Evolutionary conservation across 352 stramenopile species (phyloP).

Genomic region (Pythium graminicola): DNA sequence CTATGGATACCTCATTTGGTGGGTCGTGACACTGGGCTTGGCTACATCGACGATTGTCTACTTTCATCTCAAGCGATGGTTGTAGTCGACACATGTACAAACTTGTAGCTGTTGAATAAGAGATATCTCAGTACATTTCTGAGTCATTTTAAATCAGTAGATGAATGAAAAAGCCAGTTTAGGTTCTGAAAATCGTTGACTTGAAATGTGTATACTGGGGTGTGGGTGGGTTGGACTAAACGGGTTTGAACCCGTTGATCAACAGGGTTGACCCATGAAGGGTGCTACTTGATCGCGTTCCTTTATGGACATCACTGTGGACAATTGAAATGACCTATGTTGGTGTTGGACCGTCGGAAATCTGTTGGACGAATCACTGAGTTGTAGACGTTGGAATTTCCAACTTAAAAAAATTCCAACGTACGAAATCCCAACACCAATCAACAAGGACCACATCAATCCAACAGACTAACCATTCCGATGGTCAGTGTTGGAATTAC

Average conservation of each 20-base stretch:
- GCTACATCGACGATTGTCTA: conserved; percentile 36
- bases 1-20: conserved; percentile 80
- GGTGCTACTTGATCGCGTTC: conserved; percentile 27
- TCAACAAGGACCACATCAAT: too few species aligned
- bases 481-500: too few species aligned
- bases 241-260: conserved; percentile 1
- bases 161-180: conserved; percentile 11
- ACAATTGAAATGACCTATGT: conserved; percentile 17
- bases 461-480: too few species aligned
- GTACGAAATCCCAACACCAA: too few species aligned
- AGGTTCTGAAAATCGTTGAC: not conserved
- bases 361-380: too few species aligned
- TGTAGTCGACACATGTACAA: too few species aligned
- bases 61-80: conserved; percentile 74
- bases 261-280: not conserved
- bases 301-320: conserved; percentile 19
- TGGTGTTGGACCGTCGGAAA: conserved; percentile 21
- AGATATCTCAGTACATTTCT: conserved; percentile 14
- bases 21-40: conserved; percentile 49
- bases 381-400: too few species aligned
- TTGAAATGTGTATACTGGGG: not conserved
- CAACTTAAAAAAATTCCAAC: too few species aligned
- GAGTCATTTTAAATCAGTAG: not conserved
- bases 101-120: conserved; percentile 25
- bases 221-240: not conserved